Evolutionary conservation across 257 asterid genomes (phyloP).

Genomic region (Coffea canephora): DNA sequence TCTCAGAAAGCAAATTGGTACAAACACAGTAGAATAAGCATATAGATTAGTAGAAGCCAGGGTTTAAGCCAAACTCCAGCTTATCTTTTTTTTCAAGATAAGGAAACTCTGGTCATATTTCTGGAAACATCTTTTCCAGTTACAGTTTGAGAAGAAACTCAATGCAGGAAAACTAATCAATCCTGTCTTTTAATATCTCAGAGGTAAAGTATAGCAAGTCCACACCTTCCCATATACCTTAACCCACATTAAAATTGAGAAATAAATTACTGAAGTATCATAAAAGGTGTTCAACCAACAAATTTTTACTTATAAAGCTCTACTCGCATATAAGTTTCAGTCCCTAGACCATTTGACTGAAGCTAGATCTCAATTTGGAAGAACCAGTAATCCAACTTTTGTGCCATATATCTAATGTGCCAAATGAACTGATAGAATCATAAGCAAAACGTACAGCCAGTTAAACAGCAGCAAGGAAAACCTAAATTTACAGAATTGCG

Average conservation of each 20-base stretch:
- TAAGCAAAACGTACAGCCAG: background rate
- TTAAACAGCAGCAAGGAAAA: background rate
- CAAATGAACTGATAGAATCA: background rate
- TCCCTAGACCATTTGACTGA: background rate
- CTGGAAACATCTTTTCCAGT: background rate
- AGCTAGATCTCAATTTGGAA: conserved; percentile 3
- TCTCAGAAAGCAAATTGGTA: background rate
- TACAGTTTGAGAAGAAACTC: background rate
- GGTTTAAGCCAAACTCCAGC: background rate
- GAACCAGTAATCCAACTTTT: background rate
- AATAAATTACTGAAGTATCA: background rate
- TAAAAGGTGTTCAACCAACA: background rate
- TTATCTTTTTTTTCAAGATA: background rate
- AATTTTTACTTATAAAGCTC: background rate
- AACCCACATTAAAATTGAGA: background rate
- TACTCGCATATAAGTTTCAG: background rate
- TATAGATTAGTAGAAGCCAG: background rate
- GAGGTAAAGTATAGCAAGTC: background rate
- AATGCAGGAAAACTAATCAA: background rate
- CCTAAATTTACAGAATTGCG: background rate
- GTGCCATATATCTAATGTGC: background rate
- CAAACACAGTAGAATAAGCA: background rate
- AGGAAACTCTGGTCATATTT: background rate
- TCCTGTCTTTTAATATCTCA: background rate
- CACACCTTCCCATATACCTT: background rate